Evolutionary conservation across 2,329 filamentous ascomycete species (phyloP), one percentile per base, ranked within the genome.

Genomic region (Alternaria conjuncta): DNA sequence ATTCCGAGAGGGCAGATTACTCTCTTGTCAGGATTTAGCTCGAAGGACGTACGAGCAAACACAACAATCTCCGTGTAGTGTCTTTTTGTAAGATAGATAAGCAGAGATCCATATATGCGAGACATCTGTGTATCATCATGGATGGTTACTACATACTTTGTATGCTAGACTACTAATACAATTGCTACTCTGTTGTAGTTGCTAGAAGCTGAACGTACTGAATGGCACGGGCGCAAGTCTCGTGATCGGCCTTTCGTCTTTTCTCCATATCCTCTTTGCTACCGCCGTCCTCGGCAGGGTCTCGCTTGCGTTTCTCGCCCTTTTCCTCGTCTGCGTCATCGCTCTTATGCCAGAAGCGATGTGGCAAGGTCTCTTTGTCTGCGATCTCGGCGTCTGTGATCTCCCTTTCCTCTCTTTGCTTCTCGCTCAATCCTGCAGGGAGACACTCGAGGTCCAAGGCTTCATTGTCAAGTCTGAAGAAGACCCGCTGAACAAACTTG

Each of bases 401-500:
- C 26, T 70, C 57, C 3, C 62, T 55, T 3, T 74, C 71, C 20
- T 78, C 76, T 15, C 64, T 64, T 51, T 76, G 61, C 36, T 68
- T 54, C 6, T 66, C 68, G 1, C 65, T 55, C 21, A 76, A 41
- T 4, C 45, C 50, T 0, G 63, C 36, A 21, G 62, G 36, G 2
- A 32, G 25, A 3, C 55, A 12, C 1, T 25, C 8, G 3, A 78
- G 60, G 3, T 63, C 6, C 1, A 79, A 56, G 10, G 70, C 69
- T 25, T 61, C 54, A 1, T 60, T 23, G 54, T 79, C 71, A 26
- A 71, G 62, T 21, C 78, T 67, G 63, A 78, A 79, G 60, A 79
- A 78, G 4, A 79, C 74, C 10, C 73, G 67, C 53, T 78, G 75
- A 3, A 77, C 74, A 56, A 78, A 79, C 30, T 72, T 75, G 1